Conservation (phyloP, 1,284 basidiomycete genomes). For the Fistulina hepatica region DNA sequence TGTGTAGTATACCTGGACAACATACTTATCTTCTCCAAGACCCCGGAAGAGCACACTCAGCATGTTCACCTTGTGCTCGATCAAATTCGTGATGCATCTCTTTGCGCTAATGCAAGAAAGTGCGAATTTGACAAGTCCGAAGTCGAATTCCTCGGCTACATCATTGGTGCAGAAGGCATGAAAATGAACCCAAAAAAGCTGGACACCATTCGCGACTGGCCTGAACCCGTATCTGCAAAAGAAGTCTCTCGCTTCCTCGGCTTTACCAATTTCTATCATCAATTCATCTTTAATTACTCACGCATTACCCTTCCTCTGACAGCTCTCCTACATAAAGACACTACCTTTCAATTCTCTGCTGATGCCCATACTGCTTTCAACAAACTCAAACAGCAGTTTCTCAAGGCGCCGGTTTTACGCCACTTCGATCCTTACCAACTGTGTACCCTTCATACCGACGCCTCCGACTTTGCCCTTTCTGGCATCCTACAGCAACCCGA, state of each 20-base stretch:
- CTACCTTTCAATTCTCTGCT: slow-evolving; percentile 17
- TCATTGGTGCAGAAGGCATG: slow-evolving; percentile 23
- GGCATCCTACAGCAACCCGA: slow-evolving; percentile 13
- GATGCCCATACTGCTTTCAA: slow-evolving; percentile 19
- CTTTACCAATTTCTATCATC: slow-evolving; percentile 26
- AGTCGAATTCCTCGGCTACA: slow-evolving; percentile 32
- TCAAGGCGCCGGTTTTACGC: slow-evolving; percentile 22
- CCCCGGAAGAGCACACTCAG: slow-evolving; percentile 16
- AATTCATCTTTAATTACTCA: slow-evolving; percentile 29
- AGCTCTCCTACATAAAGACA: slow-evolving; percentile 19
- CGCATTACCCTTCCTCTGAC: slow-evolving; percentile 23
- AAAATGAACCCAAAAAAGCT: slow-evolving; percentile 29
- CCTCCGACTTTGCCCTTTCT: slow-evolving; percentile 22
- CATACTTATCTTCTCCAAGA: slow-evolving; percentile 16
- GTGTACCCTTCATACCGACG: slow-evolving; percentile 23
- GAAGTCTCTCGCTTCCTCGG: slow-evolving; percentile 5
- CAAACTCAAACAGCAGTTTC: slow-evolving; percentile 24
- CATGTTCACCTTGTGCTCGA: slow-evolving; percentile 24
- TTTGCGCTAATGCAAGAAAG: slow-evolving; percentile 21
- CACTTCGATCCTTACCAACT: slow-evolving; percentile 25
- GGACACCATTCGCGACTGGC: slow-evolving; percentile 27
- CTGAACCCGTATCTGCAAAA: slow-evolving; percentile 18
- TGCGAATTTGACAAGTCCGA: slow-evolving; percentile 16
- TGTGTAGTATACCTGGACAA: slow-evolving; percentile 17
- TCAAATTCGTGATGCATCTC: slow-evolving; percentile 17